Base-by-base conservation (phyloP, 768 basidiomycete species). In the Lyophyllum atratum region DNA sequence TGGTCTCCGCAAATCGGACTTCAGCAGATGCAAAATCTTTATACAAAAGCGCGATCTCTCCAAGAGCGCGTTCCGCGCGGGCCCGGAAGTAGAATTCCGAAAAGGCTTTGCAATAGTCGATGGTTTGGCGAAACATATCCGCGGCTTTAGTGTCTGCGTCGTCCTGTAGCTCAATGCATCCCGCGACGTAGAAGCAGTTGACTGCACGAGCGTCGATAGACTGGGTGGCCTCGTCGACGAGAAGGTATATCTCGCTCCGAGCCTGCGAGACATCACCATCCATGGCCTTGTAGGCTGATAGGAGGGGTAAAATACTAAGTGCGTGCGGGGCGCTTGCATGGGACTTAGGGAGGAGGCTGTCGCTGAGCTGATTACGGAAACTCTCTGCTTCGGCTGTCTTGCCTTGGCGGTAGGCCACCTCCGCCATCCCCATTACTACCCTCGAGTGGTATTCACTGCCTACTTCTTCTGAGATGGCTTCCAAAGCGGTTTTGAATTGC, bases 111-210 rank as follows among this genome's bases (percentile, higher is more conserved):
- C 51, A 59, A 12, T 24, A 31, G 7, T 56, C 51, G 14, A 49
- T 19, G 10, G 39, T 37, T 14, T 57, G 49, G 19, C 19, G 25
- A 28, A 59, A 55, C n/a, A 26, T 15, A 7, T 40, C 29, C 17
- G 9, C n/a, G 11, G 43, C 52, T 34, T 48, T 22, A 6, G 28
- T 14, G 10, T 52, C 29, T 12, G 52, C 50, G n/a, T 42, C 26
- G 7, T 7, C 54, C 15, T 28, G 39, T 21, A 59, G 31, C 15
- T 52, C 54, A 19, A 59, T 49, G 33, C 54, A 55, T n/a, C 50
- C 54, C 1, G 54, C 49, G n/a, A 56, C 14, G 28, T 56, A 59
- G 10, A 21, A 52, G 29, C 44, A 52, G 24, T 22, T 42, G 1
- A 59, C 45, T 4, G 53, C 21, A 11, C 7, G 33, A 6, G 10